Evolutionary conservation across 2,329 filamentous ascomycete species (phyloP).

Genomic region (Metarhizium humberi): DNA sequence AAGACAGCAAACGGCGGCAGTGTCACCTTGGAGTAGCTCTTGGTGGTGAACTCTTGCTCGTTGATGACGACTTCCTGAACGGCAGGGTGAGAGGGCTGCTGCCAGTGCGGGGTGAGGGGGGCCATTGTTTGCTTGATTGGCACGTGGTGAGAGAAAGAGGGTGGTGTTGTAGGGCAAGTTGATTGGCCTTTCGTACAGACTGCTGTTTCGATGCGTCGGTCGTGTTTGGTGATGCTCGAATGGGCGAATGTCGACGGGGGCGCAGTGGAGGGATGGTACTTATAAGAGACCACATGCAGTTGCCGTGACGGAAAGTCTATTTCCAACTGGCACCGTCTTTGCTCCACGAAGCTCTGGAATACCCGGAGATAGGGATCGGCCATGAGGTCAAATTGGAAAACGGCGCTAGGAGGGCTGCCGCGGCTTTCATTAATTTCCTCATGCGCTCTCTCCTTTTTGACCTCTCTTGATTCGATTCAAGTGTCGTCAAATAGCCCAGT

Average conservation of each 20-base stretch:
- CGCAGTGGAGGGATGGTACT: background rate
- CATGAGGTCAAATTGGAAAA: background rate
- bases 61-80: constrained; percentile 48
- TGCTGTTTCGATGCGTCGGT: background rate
- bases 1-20: constrained; percentile 56
- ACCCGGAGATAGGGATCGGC: background rate
- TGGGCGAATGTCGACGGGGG: too few species aligned
- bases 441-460: background rate
- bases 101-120: constrained; percentile 49
- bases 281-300: too few species aligned
- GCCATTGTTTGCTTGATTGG: constrained; percentile 30
- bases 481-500: background rate
- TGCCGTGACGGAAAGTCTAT: background rate
- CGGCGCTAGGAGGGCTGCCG: background rate
- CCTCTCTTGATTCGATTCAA: background rate
- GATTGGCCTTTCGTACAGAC: background rate
- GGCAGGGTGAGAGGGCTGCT: constrained; percentile 49
- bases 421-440: constrained; percentile 1
- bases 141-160: background rate
- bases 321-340: background rate
- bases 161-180: background rate
- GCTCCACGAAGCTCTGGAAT: too few species aligned
- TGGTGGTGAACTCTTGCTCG: constrained; percentile 46
- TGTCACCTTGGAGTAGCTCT: constrained; percentile 45
- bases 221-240: background rate